Percentiles rank a stretch among this genome's conserved stretches.
Conservation (phyloP, 2,329 filamentous ascomycete species). For the Talaromyces sp. region DNA sequence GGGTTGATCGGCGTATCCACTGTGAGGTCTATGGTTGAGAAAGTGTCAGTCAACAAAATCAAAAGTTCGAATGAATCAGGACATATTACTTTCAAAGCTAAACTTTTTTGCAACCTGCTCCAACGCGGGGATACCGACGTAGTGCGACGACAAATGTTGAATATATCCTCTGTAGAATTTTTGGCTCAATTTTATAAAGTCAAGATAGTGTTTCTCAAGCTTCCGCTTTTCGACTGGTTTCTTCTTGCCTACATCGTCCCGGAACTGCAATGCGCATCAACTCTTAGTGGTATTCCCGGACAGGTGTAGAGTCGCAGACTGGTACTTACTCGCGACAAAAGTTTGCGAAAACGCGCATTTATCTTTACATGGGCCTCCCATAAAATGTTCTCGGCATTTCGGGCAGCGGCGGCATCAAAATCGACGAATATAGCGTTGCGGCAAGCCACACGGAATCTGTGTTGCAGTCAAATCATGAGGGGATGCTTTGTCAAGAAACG, state of each 20-base stretch:
- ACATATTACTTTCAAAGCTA: constrained; percentile 45
- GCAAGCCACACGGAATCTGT: constrained; percentile 67
- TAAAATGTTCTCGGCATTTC: constrained; percentile 67
- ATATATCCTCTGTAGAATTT: constrained; percentile 86
- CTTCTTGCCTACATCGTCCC: constrained; percentile 50
- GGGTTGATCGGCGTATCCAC: constrained; percentile 47
- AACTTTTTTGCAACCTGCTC: constrained; percentile 54
- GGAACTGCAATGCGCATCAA: constrained; percentile 39
- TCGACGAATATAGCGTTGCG: constrained; percentile 71
- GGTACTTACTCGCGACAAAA: constrained; percentile 54
- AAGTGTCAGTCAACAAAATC: constrained; percentile 10
- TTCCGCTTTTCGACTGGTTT: constrained; percentile 66
- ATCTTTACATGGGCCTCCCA: constrained; percentile 78
- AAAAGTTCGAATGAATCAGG: not conserved
- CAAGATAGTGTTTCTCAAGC: constrained; percentile 74
- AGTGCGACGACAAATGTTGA: constrained; percentile 65
- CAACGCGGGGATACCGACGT: constrained; percentile 56
- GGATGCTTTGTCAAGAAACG: not conserved
- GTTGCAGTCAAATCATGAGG: constrained; percentile 21
- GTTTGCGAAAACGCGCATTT: constrained; percentile 73
- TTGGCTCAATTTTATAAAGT: constrained; percentile 83
- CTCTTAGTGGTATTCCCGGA: not conserved
- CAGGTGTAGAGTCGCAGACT: not conserved
- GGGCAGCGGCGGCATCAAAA: constrained; percentile 44
- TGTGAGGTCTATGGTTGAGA: constrained; percentile 38